Evolutionary conservation across 345 rosid genomes (phyloP), one percentile per base, ranked within the genome.

Genomic region (Salix udensis): DNA sequence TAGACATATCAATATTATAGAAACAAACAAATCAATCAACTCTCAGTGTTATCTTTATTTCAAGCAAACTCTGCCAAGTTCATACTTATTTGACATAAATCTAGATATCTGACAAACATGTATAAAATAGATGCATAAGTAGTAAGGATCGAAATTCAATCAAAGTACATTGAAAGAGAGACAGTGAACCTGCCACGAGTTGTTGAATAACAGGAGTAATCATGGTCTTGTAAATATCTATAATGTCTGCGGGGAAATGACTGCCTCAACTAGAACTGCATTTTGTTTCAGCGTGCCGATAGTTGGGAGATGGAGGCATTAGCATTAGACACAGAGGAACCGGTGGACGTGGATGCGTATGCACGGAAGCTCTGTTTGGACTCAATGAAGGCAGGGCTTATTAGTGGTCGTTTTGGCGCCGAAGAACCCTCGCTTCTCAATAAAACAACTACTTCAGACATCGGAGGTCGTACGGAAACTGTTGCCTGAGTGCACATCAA

Each of bases 401-500:
- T 2, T 0, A 23, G 55, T 10, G 65, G 36, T 0, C 67, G 77
- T 50, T 0, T 24, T n/a, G 40, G 60, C 71, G 31, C 65, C 2
- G 52, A 0, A 8, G 79, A 64, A 39, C 77, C 67, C 64, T 40
- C 52, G 48, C 75, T 75, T 76, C 72, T 82, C 15, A 82, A 76
- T 21, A 72, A 30, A 64, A 65, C 70, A 61, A 82, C 85, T 0
- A 79, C 76, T 68, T 82, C 82, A 16, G 85, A 72, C 85, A 83
- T 79, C 23, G 82, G 39, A 2, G 85, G 80, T 39, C 85, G 76
- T 7, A 60, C 31, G 21, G 65, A 7, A 50, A 80, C 58, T 4
- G 82, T 18, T 0, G 77, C 30, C 30, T 79, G 85, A 34, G 80
- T 83, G 80, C 85, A 83, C 85, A 69, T 76, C 72, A 83, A 37